phyloP scores from a whole-genome alignment of 2,329 filamentous ascomycete species.

The Eutypella sp. region DNA sequence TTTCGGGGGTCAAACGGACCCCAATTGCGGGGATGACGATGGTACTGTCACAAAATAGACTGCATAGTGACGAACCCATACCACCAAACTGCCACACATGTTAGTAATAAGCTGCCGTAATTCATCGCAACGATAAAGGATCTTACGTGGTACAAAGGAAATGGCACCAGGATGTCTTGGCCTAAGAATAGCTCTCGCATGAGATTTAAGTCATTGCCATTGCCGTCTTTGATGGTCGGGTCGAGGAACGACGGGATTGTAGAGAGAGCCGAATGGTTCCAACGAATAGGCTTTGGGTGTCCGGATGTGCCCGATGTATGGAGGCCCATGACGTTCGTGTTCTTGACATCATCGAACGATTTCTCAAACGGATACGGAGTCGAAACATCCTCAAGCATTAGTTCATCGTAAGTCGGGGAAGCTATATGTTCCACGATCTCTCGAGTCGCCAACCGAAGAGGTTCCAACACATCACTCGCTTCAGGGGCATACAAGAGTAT shows the following conservation, averaged over 20 bases:
- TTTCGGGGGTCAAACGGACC: conserved; percentile 8
- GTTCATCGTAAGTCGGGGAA: neutral
- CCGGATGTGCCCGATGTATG: conserved; percentile 21
- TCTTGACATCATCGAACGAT: conserved; percentile 8
- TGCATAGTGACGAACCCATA: conserved; percentile 3
- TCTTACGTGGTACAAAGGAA: conserved; percentile 12
- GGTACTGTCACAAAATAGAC: conserved; percentile 5
- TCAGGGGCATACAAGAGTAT: conserved; percentile 5
- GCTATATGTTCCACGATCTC: neutral
- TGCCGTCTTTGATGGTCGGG: conserved; percentile 1
- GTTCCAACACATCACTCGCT: neutral
- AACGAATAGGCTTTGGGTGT: conserved; percentile 17
- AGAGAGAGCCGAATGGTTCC: conserved; percentile 9
- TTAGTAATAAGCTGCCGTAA: neutral
- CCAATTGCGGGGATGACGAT: conserved; percentile 10
- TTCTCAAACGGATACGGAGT: conserved; percentile 4
- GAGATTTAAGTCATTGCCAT: neutral
- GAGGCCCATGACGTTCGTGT: conserved; percentile 15
- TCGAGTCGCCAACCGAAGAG: conserved; percentile 1
- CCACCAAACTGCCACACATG: conserved; percentile 7
- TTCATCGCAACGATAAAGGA: neutral
- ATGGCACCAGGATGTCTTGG: conserved; percentile 1
- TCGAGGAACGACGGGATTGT: conserved; percentile 4
- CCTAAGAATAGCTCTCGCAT: conserved; percentile 1
- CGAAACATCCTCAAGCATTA: neutral